Base-by-base conservation (phyloP, 306 rosid species). In the Pueraria montana region DNA sequence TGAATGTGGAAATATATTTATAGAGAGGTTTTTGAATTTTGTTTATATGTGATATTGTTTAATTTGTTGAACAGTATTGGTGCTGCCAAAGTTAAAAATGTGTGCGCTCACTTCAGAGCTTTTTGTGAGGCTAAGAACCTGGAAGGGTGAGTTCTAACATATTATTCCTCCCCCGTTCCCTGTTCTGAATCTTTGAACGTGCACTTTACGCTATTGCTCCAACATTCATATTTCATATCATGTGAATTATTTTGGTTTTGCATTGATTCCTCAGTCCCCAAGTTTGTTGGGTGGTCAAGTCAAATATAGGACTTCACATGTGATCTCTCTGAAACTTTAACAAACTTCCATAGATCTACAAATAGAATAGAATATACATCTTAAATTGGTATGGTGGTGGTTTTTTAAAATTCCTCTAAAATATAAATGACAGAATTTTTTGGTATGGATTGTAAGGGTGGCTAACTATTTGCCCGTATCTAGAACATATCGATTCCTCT, bases 101-200 rank as follows among this genome's bases (percentile, higher is more conserved):
- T 80, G 16, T 95, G 98, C 27, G 73, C 83, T 43, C 21, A 46
- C 59, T 95, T 91, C 92, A 88, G 88, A 84, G 55, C 72, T 70
- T 87, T 7, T 26, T 91, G 98, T 38, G 97, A 91, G 83, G 85
- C 86, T 69, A 88, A 89, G 87, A 90, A 89, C 71, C 71, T 74
- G 17, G 97, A 89, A 45, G 94, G 92, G 98, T 95, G 83, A 92
- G 92, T 90, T 72, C 76, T 43, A 26, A 7, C 26, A 6, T 21
- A 11, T 4, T 21, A 11, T 77, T 56, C 38, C 40, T 36, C 40
- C 8, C 6, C 40, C 40, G 8, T 36, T 36, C 8, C 40, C 40
- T 36, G 40, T 36, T 36, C 4, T 38, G 43, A 55, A 55, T 69
- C 52, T 65, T 83, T 74, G 74, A 75, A 12, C 65, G 26, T 70